Conservation (phyloP, 495 filamentous ascomycete species). For the Aspergillus sclerotiicarbonarius region DNA sequence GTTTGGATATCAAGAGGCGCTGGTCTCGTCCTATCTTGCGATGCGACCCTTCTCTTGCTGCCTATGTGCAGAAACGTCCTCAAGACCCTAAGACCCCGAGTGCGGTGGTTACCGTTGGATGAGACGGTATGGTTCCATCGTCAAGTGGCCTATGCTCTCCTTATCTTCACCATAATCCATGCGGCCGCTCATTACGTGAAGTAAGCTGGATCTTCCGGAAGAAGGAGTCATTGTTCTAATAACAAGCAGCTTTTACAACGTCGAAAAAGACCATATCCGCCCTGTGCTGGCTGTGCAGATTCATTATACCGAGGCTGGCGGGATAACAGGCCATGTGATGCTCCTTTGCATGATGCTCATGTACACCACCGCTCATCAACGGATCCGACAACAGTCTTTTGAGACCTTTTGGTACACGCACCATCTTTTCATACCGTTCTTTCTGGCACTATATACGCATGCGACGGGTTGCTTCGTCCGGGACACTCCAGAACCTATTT, state of each 20-base stretch:
- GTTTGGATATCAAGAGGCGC: constrained; percentile 97
- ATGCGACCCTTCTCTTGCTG: constrained; percentile 82
- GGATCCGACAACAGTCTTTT: constrained; percentile 93
- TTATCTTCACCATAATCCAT: constrained; percentile 80
- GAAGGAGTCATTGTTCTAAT: constrained; percentile 24
- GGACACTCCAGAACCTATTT: constrained; percentile 64
- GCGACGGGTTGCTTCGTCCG: constrained; percentile 95
- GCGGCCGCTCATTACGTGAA: constrained; percentile 88
- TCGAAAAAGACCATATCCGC: constrained; percentile 82
- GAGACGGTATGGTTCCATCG: constrained; percentile 97
- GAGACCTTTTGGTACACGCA: constrained; percentile 99
- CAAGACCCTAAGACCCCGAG: constrained; percentile 78
- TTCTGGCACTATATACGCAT: constrained; percentile 92
- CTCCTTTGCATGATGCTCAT: constrained; percentile 97
- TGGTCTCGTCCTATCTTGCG: constrained; percentile 75
- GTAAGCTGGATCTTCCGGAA: constrained; percentile 50
- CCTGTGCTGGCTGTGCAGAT: constrained; percentile 83
- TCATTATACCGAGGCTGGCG: constrained; percentile 84
- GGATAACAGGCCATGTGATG: constrained; percentile 97
- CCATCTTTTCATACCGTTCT: constrained; percentile 94
- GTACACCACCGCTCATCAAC: constrained; percentile 91
- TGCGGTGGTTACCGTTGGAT: constrained; percentile 85
- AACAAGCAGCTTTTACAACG: constrained; percentile 78
- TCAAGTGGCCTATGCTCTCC: constrained; percentile 85
- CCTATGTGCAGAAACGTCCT: constrained; percentile 94